Evolutionary conservation across 2,329 filamentous ascomycete genomes (phyloP), one percentile per base, ranked within the genome.

Genomic region (Ceratocystis destructans): DNA sequence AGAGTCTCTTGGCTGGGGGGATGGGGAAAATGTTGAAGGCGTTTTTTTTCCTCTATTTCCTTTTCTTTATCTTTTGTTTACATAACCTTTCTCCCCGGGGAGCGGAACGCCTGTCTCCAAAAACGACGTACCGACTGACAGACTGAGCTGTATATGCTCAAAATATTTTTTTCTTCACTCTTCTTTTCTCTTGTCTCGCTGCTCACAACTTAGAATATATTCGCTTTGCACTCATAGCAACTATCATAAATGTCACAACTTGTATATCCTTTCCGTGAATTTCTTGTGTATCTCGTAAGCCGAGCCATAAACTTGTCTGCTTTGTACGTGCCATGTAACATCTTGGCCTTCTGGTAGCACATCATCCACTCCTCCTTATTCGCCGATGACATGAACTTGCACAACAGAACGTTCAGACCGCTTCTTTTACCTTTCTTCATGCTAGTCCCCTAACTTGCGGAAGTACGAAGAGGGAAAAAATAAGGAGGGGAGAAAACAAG

Each of bases 391-490:
- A 53, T 53, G 48, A 28, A 28, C 22, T 5, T 28, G 48, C 12
- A 1, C 20, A 22, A 53, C 25, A 25, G 8, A 53, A 10, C 48
- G 22, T 22, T 53, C 48, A 28, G 55, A 59, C 55, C 28, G 59
- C 59, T 44, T 62, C 59, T 63, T 63, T 37, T 67, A n/a, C 31
- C 64, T 53, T 57, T 48, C 50, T 22, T 50, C 57, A 37, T 64
- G 48, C 12, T 44, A 53, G 22, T 64, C 45, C 53, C n/a, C 5
- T 3, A 41, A 15, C 37, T 41, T 41, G 10, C 37, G 37, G 10
- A 41, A 15, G 37, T 41, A 10, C 10, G 12, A 41, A 15, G 12
- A 41, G 37, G 17, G 22, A 25, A 10, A 25, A 22, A 10, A n/a
- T n/a, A 8, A 55, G 2, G 15, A 12, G 2, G 7, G 33, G 2